Conservation (phyloP, 225 moss, liverwort and hornwort genomes). For the Anthoceros angustus region DNA sequence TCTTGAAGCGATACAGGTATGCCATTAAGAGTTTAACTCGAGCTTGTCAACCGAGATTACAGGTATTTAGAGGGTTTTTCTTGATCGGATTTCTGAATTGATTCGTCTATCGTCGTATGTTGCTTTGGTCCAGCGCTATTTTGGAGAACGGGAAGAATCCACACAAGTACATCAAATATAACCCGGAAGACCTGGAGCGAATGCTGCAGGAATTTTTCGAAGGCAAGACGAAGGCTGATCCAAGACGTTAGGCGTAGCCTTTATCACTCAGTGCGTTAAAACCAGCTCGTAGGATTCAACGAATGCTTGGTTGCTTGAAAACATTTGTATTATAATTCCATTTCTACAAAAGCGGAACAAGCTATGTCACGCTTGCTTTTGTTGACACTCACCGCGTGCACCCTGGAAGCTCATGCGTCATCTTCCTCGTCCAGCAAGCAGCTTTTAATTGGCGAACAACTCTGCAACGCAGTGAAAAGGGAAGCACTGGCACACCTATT, state of each 20-base stretch:
- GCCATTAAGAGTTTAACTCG: not conserved
- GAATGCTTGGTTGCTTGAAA: too few species aligned
- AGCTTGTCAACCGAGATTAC: not conserved
- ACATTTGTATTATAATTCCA: too few species aligned
- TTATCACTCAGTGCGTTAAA: too few species aligned
- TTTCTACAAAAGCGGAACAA: too few species aligned
- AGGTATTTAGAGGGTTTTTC: not conserved
- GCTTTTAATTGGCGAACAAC: too few species aligned
- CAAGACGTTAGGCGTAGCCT: constrained; percentile 18
- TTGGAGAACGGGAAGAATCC: constrained; percentile 62
- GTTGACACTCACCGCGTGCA: too few species aligned
- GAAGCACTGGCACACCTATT: too few species aligned
- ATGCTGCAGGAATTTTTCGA: constrained; percentile 70
- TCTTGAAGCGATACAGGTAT: constrained; percentile 71
- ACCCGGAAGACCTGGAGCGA: constrained; percentile 45
- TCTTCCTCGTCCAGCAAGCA: too few species aligned
- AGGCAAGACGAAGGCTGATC: constrained; percentile 40
- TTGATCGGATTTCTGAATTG: not conserved
- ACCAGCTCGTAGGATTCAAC: too few species aligned
- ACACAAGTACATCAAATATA: constrained; percentile 50
- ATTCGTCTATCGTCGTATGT: not conserved
- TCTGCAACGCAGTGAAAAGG: too few species aligned
- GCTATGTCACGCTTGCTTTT: too few species aligned
- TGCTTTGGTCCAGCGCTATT: constrained; percentile 21
- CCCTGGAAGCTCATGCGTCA: too few species aligned